Conservation (phyloP, 495 filamentous ascomycete species). For the Xylaria cubensis region DNA sequence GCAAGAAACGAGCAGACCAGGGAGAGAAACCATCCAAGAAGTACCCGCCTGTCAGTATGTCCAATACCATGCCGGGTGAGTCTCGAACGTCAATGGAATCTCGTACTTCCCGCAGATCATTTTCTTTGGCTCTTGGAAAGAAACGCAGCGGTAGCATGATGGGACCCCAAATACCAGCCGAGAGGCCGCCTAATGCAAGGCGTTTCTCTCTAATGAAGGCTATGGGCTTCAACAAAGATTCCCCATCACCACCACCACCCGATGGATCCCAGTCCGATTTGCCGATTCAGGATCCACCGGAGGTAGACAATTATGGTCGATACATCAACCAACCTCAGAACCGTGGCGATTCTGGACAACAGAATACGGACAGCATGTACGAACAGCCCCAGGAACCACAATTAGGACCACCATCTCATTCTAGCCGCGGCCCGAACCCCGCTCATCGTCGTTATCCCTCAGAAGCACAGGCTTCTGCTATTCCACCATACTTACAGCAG, state of each 20-base stretch:
- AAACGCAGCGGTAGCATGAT: constrained; percentile 68
- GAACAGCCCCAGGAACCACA: constrained; percentile 46
- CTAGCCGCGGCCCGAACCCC: constrained; percentile 37
- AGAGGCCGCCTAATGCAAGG: constrained; percentile 56
- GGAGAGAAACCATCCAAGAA: constrained; percentile 58
- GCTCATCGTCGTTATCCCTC: constrained; percentile 37
- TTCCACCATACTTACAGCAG: constrained; percentile 50
- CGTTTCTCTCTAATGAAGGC: constrained; percentile 82
- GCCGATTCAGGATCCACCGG: constrained; percentile 56
- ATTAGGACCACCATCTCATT: constrained; percentile 27
- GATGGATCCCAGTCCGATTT: constrained; percentile 52
- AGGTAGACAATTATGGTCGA: constrained; percentile 46
- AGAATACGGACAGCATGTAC: constrained; percentile 50
- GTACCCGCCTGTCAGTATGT: constrained; percentile 84
- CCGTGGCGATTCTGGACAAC: constrained; percentile 41
- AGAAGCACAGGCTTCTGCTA: constrained; percentile 37
- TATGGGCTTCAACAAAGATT: constrained; percentile 58
- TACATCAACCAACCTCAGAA: constrained; percentile 45
- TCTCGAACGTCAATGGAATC: constrained; percentile 81
- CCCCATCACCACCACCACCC: constrained; percentile 43
- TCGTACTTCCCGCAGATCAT: constrained; percentile 69
- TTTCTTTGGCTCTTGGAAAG: constrained; percentile 74
- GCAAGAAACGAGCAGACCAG: constrained; percentile 52
- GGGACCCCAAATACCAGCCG: constrained; percentile 58
- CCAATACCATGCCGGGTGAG: constrained; percentile 61